Conservation (phyloP, 169 alveolate genomes). For the Eimeria brunetti region DNA sequence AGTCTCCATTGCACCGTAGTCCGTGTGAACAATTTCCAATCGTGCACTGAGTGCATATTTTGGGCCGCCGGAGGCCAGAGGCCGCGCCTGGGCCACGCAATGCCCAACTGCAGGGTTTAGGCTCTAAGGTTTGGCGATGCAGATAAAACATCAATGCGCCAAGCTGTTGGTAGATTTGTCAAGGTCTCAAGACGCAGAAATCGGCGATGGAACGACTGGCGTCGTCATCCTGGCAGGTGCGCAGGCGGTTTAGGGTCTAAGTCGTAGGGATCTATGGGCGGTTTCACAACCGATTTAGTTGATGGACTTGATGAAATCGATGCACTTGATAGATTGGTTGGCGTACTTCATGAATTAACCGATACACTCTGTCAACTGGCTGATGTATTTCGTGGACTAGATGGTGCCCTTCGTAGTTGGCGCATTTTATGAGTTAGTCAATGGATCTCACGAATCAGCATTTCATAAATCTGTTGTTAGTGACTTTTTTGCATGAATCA, state of each 20-base stretch:
- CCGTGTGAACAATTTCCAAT: too few relatives aligned
- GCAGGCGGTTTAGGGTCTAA: background rate
- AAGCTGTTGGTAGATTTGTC: conserved; percentile 99
- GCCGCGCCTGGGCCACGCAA: background rate
- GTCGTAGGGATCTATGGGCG: background rate
- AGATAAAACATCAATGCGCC: conserved; percentile 98
- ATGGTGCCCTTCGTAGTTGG: background rate
- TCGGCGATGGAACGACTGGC: conserved; percentile 99
- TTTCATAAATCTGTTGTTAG: too few relatives aligned
- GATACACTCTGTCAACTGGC: background rate
- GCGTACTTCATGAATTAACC: background rate
- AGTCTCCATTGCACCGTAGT: too few relatives aligned
- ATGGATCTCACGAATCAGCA: background rate
- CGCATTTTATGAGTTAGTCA: too few relatives aligned
- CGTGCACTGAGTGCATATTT: too few relatives aligned
- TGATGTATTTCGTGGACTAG: too few relatives aligned
- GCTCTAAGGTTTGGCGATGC: conserved; percentile 69
- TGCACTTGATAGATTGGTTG: background rate
- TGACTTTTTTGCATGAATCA: too few relatives aligned
- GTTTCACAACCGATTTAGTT: background rate
- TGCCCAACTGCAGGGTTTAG: background rate
- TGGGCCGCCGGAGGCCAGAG: background rate
- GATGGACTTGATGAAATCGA: background rate
- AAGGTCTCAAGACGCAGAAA: conserved; percentile 99
- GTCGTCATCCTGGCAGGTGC: conserved; percentile 99